Percentiles rank a stretch among this genome's conserved stretches.
These are phyloP conservation scores for Zymoseptoria brevis DNA, from an alignment of 2,329 filamentous ascomycete genomes.

Conservation along the genomic window DNA sequence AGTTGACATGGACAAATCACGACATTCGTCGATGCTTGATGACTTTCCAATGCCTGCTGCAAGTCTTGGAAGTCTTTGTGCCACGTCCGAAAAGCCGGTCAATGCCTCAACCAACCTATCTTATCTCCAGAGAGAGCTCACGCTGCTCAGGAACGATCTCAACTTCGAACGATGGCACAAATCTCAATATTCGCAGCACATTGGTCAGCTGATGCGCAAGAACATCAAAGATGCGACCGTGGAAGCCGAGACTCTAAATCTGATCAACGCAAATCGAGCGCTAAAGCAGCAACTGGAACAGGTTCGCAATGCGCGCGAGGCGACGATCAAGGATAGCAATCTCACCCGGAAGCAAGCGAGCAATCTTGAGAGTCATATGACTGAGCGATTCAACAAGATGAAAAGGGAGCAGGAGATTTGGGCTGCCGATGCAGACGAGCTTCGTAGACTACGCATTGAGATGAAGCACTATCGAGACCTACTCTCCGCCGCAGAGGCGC, in stretches of 20 bases:
- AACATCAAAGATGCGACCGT: slow-evolving; percentile 69
- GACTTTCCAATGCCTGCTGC: slow-evolving; percentile 20
- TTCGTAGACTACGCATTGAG: slow-evolving; percentile 50
- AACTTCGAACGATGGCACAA: slow-evolving; percentile 80
- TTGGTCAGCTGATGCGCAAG: slow-evolving; percentile 66
- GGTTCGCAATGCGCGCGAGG: slow-evolving; percentile 26
- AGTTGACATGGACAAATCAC: slow-evolving; percentile 2
- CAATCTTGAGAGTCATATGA: slow-evolving; percentile 56
- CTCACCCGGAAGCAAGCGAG: slow-evolving; percentile 57
- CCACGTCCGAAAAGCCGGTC: slow-evolving; percentile 6
- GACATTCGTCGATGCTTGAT: slow-evolving; percentile 16
- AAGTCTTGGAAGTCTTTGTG: not conserved
- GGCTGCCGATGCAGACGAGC: slow-evolving; percentile 50
- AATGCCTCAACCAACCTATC: slow-evolving; percentile 33
- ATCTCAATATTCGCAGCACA: slow-evolving; percentile 73
- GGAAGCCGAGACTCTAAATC: slow-evolving; percentile 73
- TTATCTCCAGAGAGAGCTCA: slow-evolving; percentile 64
- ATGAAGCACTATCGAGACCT: slow-evolving; percentile 54
- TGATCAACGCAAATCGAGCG: slow-evolving; percentile 67
- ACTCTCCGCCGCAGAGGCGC: slow-evolving; percentile 61
- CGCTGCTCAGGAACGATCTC: slow-evolving; percentile 69
- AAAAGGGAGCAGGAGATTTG: slow-evolving; percentile 29
- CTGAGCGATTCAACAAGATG: slow-evolving; percentile 25
- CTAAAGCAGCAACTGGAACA: slow-evolving; percentile 58
- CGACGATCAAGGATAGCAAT: slow-evolving; percentile 27